These are phyloP conservation scores for Ammopiptanthus mongolicus DNA, from an alignment of 306 rosid genomes.

Conservation along the genomic window DNA sequence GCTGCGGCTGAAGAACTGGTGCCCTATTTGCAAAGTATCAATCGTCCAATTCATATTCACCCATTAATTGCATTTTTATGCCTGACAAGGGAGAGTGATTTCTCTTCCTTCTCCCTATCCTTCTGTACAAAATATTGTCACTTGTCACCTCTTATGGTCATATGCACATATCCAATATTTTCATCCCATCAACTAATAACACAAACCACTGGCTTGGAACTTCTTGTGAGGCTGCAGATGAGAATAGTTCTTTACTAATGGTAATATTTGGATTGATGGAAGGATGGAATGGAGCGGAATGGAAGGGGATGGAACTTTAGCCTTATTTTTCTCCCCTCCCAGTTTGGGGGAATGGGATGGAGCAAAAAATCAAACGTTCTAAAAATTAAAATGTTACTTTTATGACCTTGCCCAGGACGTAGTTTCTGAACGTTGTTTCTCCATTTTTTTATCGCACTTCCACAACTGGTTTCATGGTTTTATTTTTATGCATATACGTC, in stretches of 20 bases:
- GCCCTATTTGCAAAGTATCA: constrained; percentile 77
- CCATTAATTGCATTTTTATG: constrained; percentile 25
- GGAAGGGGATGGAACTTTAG: too few relatives aligned
- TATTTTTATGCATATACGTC: too few relatives aligned
- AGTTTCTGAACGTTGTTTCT: too few relatives aligned
- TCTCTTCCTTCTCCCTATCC: not conserved
- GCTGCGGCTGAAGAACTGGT: constrained; percentile 82
- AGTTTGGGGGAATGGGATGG: too few relatives aligned
- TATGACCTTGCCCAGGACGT: too few relatives aligned
- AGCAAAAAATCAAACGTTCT: too few relatives aligned
- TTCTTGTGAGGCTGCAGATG: constrained; percentile 23
- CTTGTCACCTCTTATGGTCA: constrained; percentile 14
- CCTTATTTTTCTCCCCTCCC: too few relatives aligned
- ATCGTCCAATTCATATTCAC: constrained; percentile 25
- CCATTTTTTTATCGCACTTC: too few relatives aligned
- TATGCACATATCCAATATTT: constrained; percentile 35
- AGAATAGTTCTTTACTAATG: constrained; percentile 20
- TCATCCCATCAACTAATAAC: constrained; percentile 33
- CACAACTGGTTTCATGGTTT: too few relatives aligned
- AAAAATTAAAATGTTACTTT: too few relatives aligned
- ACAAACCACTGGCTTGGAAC: constrained; percentile 31
- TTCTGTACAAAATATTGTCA: constrained; percentile 18
- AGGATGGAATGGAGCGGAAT: too few relatives aligned
- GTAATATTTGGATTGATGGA: too few relatives aligned
- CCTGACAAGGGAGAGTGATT: not conserved